Evolutionary conservation across 2,329 filamentous ascomycete species (phyloP).

Genomic region (Hansfordia pulvinata): DNA sequence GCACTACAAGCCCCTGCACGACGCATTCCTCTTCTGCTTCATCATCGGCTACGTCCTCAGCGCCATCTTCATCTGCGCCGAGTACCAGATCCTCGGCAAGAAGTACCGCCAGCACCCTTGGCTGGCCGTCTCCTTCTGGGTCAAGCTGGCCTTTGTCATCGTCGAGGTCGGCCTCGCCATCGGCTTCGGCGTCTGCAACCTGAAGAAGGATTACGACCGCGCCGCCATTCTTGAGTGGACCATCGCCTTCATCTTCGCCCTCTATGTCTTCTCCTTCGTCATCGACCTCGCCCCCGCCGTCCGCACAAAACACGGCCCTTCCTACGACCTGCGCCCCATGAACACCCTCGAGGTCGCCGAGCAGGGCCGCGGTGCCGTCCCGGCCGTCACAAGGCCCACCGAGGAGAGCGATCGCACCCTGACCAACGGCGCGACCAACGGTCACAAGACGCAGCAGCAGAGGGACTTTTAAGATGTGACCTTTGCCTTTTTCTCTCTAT

Average conservation of each 20-base stretch:
- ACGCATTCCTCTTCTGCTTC: constrained; percentile 69
- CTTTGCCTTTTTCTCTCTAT: too few relatives aligned
- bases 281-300: constrained; percentile 77
- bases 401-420: constrained; percentile 1
- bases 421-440: background rate
- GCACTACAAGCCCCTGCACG: constrained; percentile 53
- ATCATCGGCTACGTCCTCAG: constrained; percentile 75
- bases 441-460: too few relatives aligned
- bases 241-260: constrained; percentile 73
- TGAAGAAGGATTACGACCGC: constrained; percentile 37
- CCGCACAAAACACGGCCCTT: constrained; percentile 35
- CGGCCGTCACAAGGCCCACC: background rate
- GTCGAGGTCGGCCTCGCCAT: constrained; percentile 62
- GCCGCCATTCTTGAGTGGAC: constrained; percentile 71
- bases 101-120: constrained; percentile 64
- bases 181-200: constrained; percentile 51
- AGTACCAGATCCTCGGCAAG: constrained; percentile 76
- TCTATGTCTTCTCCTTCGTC: constrained; percentile 77
- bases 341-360: background rate
- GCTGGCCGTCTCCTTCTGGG: constrained; percentile 68
- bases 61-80: constrained; percentile 78
- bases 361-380: background rate
- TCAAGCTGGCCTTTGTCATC: constrained; percentile 77
- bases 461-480: too few relatives aligned
- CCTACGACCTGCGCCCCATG: constrained; percentile 2